Conservation (phyloP, 768 basidiomycete species). For the Dioszegia hungarica region DNA sequence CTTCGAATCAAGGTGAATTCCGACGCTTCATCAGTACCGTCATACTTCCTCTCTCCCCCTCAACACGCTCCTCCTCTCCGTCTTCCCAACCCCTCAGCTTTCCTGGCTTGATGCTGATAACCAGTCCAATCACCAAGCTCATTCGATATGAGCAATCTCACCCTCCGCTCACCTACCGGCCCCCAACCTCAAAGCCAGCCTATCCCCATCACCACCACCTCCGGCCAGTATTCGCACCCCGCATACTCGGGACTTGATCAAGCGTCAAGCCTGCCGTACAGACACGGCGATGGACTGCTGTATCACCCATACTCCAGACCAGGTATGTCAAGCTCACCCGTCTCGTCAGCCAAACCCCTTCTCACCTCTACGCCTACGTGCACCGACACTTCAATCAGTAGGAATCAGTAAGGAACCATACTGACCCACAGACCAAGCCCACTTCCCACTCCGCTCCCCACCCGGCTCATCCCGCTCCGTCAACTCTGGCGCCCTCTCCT, state of each 20-base stretch:
- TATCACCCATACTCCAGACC: slow-evolving; percentile 3
- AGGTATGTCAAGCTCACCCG: background rate
- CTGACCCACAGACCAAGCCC: background rate
- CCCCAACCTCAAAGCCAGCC: background rate
- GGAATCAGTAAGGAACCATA: too few relatives aligned
- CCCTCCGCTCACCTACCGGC: background rate
- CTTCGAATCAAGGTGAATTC: too few relatives aligned
- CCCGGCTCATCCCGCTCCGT: slow-evolving; percentile 3
- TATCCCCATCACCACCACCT: background rate
- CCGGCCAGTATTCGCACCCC: background rate
- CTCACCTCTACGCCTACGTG: too few relatives aligned
- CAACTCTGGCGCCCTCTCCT: background rate
- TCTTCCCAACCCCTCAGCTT: background rate
- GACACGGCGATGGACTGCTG: background rate
- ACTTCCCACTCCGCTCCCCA: background rate
- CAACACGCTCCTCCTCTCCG: background rate
- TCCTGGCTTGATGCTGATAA: background rate
- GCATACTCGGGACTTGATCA: too few relatives aligned
- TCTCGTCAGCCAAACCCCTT: too few relatives aligned
- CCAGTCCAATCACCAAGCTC: background rate
- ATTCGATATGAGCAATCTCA: background rate
- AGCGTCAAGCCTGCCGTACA: background rate
- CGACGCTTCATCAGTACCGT: background rate
- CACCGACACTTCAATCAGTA: too few relatives aligned
- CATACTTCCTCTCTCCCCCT: background rate